Evolutionary conservation across 2,329 filamentous ascomycete genomes (phyloP).

Genomic region (Cyphellophora attinorum): DNA sequence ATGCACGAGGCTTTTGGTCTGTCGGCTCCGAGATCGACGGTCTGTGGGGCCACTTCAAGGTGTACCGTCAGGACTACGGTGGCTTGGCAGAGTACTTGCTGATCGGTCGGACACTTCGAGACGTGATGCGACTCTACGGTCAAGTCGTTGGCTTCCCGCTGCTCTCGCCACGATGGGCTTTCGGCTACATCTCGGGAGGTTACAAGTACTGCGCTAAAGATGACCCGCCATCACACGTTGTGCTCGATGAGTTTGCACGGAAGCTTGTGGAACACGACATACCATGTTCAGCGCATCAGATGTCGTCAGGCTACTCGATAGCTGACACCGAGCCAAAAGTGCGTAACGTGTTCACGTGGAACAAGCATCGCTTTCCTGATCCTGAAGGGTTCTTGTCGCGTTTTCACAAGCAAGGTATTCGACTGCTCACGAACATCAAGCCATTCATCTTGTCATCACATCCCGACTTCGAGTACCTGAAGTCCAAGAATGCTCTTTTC

Average conservation of each 20-base stretch:
- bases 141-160: slow-evolving; percentile 59
- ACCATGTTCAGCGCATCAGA: slow-evolving; percentile 61
- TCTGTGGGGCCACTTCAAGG: slow-evolving; percentile 66
- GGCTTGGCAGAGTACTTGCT: slow-evolving; percentile 64
- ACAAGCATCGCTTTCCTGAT: slow-evolving; percentile 58
- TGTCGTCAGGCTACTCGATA: slow-evolving; percentile 64
- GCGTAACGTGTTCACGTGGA: slow-evolving; percentile 64
- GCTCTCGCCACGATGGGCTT: slow-evolving; percentile 61
- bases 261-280: slow-evolving; percentile 57
- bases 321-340: slow-evolving; percentile 59
- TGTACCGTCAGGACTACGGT: slow-evolving; percentile 62
- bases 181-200: slow-evolving; percentile 63
- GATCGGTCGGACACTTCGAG: slow-evolving; percentile 55
- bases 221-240: slow-evolving; percentile 45
- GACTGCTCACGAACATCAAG: slow-evolving; percentile 63
- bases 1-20: slow-evolving; percentile 54
- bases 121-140: slow-evolving; percentile 58
- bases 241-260: slow-evolving; percentile 50
- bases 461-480: slow-evolving; percentile 54
- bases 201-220: slow-evolving; percentile 52
- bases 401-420: slow-evolving; percentile 55
- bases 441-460: slow-evolving; percentile 61
- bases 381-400: slow-evolving; percentile 54
- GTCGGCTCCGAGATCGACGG: slow-evolving; percentile 66
- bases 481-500: slow-evolving; percentile 53